Evolutionary conservation across 768 basidiomycete species (phyloP), one percentile per base, ranked within the genome.

Genomic region (Boletus rufocinnamomeus): DNA sequence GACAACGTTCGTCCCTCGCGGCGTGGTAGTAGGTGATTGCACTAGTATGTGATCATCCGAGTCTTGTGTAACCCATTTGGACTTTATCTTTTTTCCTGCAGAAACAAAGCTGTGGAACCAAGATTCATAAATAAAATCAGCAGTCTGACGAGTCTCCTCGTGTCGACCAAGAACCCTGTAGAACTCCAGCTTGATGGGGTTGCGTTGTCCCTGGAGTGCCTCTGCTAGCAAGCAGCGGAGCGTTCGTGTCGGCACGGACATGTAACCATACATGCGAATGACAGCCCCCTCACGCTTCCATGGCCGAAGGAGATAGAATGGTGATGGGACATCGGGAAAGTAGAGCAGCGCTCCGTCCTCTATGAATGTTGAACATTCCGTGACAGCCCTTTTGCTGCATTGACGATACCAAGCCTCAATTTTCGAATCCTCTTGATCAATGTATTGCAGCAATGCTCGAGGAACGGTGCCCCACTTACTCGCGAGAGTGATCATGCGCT

Each of bases 351-450:
- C 8, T 9, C 9, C 30, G 1, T 10, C 9, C 9, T 32, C 5
- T 2, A 10, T 32, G 1, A 32, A 1, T 0, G 2, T 9, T 32
- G 1, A 8, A 17, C 34, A 30, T 16, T 25, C 0, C 1, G 0
- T 0, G 34, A 35, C 13, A 6, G 49, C 49, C 13, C 3, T 2
- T 7, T 13, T 1, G 14, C 23, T 19, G 14, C 23, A 13, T n/a
- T n/a, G 5, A 40, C 5, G 43, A 3, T 21, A 43, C 16, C 7
- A 9, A 46, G 0, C 3, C 8, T 46, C 45, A 5, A 28, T 6
- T 0, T 9, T 1, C 8, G 0, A 4, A 6, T 28, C 25, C 7
- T 7, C 1, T 28, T 2, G 0, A 10, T 4, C 4, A 10, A 19
- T 13, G 11, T 13, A 9, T n/a, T 9, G 10, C 45, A 45, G 14